Conservation (phyloP, 805 yeast species). For the Suhomyces prunicola region DNA sequence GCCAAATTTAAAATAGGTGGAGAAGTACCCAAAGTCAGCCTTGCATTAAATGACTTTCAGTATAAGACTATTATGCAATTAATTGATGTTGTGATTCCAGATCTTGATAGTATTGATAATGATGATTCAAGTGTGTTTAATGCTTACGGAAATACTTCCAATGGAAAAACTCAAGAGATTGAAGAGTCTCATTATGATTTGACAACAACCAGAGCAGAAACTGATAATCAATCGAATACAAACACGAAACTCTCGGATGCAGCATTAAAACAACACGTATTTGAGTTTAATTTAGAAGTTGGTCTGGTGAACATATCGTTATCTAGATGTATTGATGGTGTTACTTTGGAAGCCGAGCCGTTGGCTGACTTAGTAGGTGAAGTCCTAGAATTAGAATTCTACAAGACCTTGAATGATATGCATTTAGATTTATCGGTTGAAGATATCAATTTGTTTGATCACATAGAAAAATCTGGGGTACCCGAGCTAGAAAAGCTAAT, state of each 20-base stretch:
- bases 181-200: conserved; percentile 7
- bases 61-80: conserved; percentile 84
- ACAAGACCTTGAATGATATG: conserved; percentile 58
- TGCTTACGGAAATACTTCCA: conserved; percentile 24
- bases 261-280: conserved; percentile 49
- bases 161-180: conserved; percentile 19
- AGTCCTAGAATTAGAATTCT: conserved; percentile 56
- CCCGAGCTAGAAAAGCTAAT: conserved; percentile 65
- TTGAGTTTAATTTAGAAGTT: conserved; percentile 73
- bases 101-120: conserved; percentile 29
- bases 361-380: conserved; percentile 74
- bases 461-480: conserved; percentile 59
- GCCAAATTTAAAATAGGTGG: conserved; percentile 75
- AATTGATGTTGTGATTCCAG: conserved; percentile 66
- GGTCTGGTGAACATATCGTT: conserved; percentile 60
- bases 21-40: conserved; percentile 65
- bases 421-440: conserved; percentile 60
- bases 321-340: conserved; percentile 62
- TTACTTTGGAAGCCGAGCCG: conserved; percentile 58
- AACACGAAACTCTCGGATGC: conserved; percentile 12
- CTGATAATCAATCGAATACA: background rate
- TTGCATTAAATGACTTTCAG: conserved; percentile 82
- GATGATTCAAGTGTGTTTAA: conserved; percentile 35
- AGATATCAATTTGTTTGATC: conserved; percentile 72
- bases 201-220: background rate